Base-by-base conservation (phyloP, 164 flowering plant species). In the Dillenia suffruticosa region DNA sequence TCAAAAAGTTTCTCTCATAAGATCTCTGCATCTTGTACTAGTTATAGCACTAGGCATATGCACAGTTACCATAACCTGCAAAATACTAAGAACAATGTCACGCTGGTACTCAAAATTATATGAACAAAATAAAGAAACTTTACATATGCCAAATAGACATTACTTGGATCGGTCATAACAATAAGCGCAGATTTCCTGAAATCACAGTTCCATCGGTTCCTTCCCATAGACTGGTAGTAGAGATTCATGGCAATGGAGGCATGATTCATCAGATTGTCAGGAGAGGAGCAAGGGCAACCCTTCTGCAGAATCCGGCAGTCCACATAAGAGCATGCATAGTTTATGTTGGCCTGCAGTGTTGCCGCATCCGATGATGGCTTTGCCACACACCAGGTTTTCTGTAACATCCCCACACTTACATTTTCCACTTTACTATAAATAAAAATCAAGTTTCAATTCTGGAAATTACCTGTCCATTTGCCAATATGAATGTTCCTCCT, bases 201-300 rank as follows among this genome's bases (percentile, higher is more conserved):
- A 63, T 84, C 61, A 58, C 97, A 89, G 63, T 85, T 87, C 90
- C 88, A 87, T 1, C 54, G 61, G 77, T 84, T 78, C 61, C 86
- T 77, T 17, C 96, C 96, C 12, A 32, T 70, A 40, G 82, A 44
- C 44, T 85, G 87, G 77, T 83, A 92, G 68, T 86, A 92, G 13
- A 90, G 84, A 56, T 90, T 92, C 96, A 92, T 92, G 79, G 79
- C 91, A 9, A 92, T 50, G 2, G 98, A 89, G 54, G 96, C 98
- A 74, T 82, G 96, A 77, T 76, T 84, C 2, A 87, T 74, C 54
- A 83, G 82, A 66, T 62, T 84, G 53, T 84, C 76, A 0, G 98
- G 96, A 5, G 54, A 64, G 63, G 10, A 83, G 57, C 96, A 89
- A 16, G 84, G 77, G 49, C 85, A 69, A 0, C 88, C 91, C 13